Base-by-base conservation (phyloP, 192 early-diverging fungal species). In the Cetraspora pellucida region DNA sequence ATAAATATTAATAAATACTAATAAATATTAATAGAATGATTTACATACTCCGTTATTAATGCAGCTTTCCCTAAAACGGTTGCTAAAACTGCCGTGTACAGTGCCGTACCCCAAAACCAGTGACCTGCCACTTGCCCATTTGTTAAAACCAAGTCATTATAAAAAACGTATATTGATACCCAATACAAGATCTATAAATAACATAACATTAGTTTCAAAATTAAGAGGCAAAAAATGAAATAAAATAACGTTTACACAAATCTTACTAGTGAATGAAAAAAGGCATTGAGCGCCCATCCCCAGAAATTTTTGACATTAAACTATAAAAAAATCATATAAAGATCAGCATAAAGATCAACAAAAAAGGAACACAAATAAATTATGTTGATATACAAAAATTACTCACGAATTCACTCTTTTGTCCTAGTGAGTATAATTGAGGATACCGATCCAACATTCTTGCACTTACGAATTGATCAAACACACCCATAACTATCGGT, bases 391-490 rank as follows among this genome's bases (percentile, higher is more conserved):
- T 73, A 37, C 52, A 7, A 67, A 68, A 23, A 74, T 85, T 25
- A 84, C 83, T 82, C 77, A 84, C 83, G 71, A 93, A 94, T 75
- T 89, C 88, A 55, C 86, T 88, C 44, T 80, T 84, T 80, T 90
- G 87, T 21, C 91, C 91, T 52, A 94, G 86, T 89, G 90, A 90
- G 81, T 99, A 99, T 90, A 99, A 90, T 86, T 99, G 97, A 11
- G 97, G 97, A 81, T 99, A 99, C 23, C 91, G 90, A 81, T 99
- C 96, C 28, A 99, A 82, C 87, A 95, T 95, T 75, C 97, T 89
- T 50, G 96, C 93, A 64, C 90, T 93, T 30, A 96, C 89, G 81
- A 91, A 95, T 82, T 97, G 96, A 82, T 99, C 97, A 86, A 99
- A 99, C n/a, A 97, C 91, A 69, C 97, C 97, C 61, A 99, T 95